phyloP scores from a whole-genome alignment of 805 yeast genomes.

The Hanseniaspora vineae region DNA sequence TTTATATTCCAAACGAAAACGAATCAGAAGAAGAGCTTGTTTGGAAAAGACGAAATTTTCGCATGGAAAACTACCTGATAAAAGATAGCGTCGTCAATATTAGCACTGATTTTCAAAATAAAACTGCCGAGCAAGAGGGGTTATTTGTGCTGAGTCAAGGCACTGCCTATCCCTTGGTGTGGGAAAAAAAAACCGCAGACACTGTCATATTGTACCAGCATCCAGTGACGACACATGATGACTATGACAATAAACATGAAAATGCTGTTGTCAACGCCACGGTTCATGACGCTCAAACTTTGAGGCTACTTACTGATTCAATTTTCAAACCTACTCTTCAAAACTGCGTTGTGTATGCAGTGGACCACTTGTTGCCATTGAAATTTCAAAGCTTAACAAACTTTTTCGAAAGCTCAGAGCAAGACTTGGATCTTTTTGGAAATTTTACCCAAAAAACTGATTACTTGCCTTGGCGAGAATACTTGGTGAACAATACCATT shows the following conservation, averaged over 20 bases:
- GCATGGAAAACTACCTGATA: slow-evolving; percentile 17
- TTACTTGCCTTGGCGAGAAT: slow-evolving; percentile 11
- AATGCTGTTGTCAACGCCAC: not conserved
- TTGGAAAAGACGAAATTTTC: slow-evolving; percentile 4
- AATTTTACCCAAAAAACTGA: slow-evolving; percentile 2
- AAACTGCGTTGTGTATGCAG: slow-evolving; percentile 44
- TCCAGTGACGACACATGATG: not conserved
- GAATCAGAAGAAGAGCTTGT: slow-evolving; percentile 2
- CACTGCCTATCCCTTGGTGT: slow-evolving; percentile 2
- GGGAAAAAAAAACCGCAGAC: slow-evolving; percentile 11
- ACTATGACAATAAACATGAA: not conserved
- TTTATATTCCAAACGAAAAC: slow-evolving; percentile 21
- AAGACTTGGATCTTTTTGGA: slow-evolving; percentile 3
- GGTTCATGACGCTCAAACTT: not conserved
- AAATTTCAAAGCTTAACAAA: not conserved
- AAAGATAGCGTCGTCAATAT: slow-evolving; percentile 27
- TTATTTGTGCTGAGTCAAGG: not conserved
- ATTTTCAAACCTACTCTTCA: slow-evolving; percentile 50
- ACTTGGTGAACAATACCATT: slow-evolving; percentile 28
- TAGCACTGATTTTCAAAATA: not conserved
- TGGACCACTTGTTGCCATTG: slow-evolving; percentile 1
- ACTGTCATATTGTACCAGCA: slow-evolving; percentile 1
- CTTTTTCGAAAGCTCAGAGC: slow-evolving; percentile 1
- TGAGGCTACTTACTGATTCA: slow-evolving; percentile 24
- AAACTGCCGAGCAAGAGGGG: not conserved